Conservation (phyloP, 306 rosid species). For the Ceratonia siliqua region DNA sequence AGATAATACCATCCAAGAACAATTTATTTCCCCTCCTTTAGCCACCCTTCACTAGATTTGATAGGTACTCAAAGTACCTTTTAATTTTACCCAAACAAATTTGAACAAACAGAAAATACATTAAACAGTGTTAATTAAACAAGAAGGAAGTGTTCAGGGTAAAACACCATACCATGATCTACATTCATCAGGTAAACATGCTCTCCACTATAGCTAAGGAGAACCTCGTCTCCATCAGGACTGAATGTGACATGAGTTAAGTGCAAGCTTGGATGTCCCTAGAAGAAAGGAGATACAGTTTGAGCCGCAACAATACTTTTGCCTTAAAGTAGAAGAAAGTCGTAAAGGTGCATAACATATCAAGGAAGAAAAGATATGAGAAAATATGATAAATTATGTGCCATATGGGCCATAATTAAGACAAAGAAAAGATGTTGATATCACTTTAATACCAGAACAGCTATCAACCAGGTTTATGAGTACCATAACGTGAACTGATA, state of each 20-base stretch:
- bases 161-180: slow-evolving; percentile 60
- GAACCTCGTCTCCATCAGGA: slow-evolving; percentile 95
- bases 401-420: not conserved
- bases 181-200: slow-evolving; percentile 91
- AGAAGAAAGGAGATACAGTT: slow-evolving; percentile 31
- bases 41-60: slow-evolving; percentile 15
- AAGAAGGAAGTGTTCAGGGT: slow-evolving; percentile 16
- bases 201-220: slow-evolving; percentile 98
- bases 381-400: not conserved
- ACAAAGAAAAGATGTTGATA: not conserved
- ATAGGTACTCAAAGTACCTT: not conserved
- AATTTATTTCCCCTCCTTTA: not conserved
- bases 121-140: slow-evolving; percentile 12
- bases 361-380: slow-evolving; percentile 5
- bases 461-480: not conserved
- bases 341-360: slow-evolving; percentile 1
- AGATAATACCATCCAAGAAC: slow-evolving; percentile 17
- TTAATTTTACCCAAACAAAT: slow-evolving; percentile 24
- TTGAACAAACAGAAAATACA: slow-evolving; percentile 20
- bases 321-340: slow-evolving; percentile 12
- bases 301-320: slow-evolving; percentile 15
- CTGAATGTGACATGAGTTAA: slow-evolving; percentile 93
- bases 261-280: slow-evolving; percentile 85
- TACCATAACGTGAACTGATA: not conserved
- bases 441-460: not conserved